A percentile compares a stretch with the other conserved stretches of the same genome.
Conservation (phyloP, 2,329 filamentous ascomycete species). For the Aspergillus neotritici region DNA sequence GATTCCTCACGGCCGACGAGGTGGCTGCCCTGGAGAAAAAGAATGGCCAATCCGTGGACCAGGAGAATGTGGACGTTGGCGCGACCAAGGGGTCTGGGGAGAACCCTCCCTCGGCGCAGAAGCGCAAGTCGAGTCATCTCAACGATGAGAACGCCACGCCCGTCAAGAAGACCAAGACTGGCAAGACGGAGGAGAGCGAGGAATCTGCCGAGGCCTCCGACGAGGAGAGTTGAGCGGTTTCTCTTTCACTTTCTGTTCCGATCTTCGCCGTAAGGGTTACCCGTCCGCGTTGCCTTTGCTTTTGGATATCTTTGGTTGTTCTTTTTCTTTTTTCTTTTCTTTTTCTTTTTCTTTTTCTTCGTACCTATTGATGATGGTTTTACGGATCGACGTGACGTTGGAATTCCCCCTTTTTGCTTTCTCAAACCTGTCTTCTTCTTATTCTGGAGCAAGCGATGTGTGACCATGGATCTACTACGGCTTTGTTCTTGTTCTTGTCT, state of each 20-base stretch:
- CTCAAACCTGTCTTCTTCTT: constrained; percentile 8
- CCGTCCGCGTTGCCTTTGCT: neutral
- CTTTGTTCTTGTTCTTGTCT: constrained; percentile 14
- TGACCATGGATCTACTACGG: constrained; percentile 21
- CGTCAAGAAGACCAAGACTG: constrained; percentile 48
- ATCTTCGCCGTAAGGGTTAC: neutral
- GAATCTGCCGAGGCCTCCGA: constrained; percentile 45
- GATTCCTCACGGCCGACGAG: constrained; percentile 94
- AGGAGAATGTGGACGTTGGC: constrained; percentile 27
- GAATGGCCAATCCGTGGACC: constrained; percentile 38
- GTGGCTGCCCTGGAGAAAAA: constrained; percentile 80
- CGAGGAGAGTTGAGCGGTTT: constrained; percentile 42
- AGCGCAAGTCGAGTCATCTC: constrained; percentile 48
- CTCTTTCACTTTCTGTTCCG: neutral
- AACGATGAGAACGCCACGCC: constrained; percentile 40
- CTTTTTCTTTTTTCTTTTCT: constrained; percentile 4
- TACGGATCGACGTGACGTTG: constrained; percentile 26
- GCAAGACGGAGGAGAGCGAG: constrained; percentile 49
- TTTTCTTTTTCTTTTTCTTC: constrained; percentile 13
- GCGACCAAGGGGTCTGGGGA: constrained; percentile 27
- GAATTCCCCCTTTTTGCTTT: constrained; percentile 17
- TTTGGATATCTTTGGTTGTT: neutral
- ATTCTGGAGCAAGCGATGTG: constrained; percentile 33
- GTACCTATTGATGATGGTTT: constrained; percentile 22
- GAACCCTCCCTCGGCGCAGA: constrained; percentile 37